Evolutionary conservation across 2,329 filamentous ascomycete genomes (phyloP).

Genomic region (Trichoderma cornu-damae): DNA sequence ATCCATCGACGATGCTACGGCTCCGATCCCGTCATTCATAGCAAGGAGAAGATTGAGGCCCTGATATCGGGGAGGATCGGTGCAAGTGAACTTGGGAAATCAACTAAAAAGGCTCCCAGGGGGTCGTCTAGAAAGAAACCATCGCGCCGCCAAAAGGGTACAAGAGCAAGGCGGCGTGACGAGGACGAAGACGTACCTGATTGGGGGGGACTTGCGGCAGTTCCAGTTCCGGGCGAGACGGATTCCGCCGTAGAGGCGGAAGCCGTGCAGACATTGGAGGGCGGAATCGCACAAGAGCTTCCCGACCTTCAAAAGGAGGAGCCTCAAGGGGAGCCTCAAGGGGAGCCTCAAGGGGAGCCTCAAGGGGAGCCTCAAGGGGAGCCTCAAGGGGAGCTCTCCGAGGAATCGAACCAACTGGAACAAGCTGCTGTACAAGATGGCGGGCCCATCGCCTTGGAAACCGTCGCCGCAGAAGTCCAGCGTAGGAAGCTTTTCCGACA

Average conservation of each 20-base stretch:
- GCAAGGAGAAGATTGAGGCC: conserved; percentile 26
- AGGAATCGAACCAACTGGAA: background rate
- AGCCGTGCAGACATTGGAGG: background rate
- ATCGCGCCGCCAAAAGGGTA: conserved; percentile 1
- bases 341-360: background rate
- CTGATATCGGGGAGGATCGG: conserved; percentile 23
- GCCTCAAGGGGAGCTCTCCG: background rate
- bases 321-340: background rate
- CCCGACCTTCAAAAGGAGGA: background rate
- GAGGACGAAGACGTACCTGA: conserved; percentile 15
- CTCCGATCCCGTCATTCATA: conserved; percentile 24
- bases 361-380: background rate
- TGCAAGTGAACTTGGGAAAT: background rate
- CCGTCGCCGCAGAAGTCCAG: background rate
- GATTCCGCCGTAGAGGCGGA: background rate
- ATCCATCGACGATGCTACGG: conserved; percentile 23
- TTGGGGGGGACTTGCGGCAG: conserved; percentile 20
- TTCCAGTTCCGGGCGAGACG: background rate
- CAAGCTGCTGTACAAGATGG: background rate
- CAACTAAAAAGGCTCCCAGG: background rate
- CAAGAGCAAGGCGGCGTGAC: too few relatives aligned
- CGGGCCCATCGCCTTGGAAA: background rate
- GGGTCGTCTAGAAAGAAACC: background rate
- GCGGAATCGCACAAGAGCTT: background rate
- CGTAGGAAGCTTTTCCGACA: conserved; percentile 22